phyloP scores from a whole-genome alignment of 2,329 filamentous ascomycete species.

The Didymosphaeria variabile region DNA sequence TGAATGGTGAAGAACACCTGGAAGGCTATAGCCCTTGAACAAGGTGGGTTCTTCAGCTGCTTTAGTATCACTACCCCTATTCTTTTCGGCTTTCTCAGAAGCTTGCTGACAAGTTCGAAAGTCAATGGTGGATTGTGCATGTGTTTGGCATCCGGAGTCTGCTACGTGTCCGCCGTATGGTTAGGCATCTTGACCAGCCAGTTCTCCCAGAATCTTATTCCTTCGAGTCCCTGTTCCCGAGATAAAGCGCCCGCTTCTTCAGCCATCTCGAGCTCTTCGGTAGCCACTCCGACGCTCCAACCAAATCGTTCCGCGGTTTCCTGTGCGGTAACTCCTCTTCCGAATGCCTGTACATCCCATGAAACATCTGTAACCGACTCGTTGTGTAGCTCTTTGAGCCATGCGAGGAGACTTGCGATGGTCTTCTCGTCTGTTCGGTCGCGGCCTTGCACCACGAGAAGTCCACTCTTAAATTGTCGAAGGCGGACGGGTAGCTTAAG shows the following conservation, averaged over 20 bases:
- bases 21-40: no score
- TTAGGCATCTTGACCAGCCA: conserved; percentile 40
- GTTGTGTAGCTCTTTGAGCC: conserved; percentile 78
- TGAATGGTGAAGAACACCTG: no score
- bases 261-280: conserved; percentile 96
- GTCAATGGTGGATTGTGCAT: no score
- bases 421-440: conserved; percentile 93
- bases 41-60: no score
- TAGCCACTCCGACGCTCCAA: conserved; percentile 96
- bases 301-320: conserved; percentile 90
- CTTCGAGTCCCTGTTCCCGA: conserved; percentile 90
- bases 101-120: no score
- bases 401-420: conserved; percentile 76
- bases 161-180: not conserved
- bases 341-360: conserved; percentile 82
- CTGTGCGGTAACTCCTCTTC: conserved; percentile 86
- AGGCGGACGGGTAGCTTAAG: conserved; percentile 86
- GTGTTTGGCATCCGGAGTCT: not conserved
- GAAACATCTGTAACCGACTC: conserved; percentile 69
- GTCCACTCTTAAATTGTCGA: conserved; percentile 87
- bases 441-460: conserved; percentile 90
- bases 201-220: conserved; percentile 93
- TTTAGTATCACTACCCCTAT: no score
- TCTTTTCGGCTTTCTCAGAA: no score
- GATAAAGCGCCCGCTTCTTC: conserved; percentile 89